Evolutionary conservation across 2,329 filamentous ascomycete genomes (phyloP).

Genomic region (Trichoderma hamatum): DNA sequence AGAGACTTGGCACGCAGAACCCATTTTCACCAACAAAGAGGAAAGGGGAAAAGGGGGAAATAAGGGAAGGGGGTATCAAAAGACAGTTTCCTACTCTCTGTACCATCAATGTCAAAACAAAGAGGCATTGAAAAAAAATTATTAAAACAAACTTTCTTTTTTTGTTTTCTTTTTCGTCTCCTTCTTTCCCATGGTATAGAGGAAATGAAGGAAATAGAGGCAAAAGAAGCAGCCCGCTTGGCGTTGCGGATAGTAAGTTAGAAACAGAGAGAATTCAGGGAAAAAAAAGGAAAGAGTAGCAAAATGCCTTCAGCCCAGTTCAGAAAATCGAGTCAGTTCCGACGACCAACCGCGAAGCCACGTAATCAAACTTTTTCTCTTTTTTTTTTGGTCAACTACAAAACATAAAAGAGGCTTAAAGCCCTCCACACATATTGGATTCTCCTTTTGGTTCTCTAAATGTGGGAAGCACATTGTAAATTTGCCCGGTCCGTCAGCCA

Average conservation of each 20-base stretch:
- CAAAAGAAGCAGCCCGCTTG: not conserved
- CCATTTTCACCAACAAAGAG: not conserved
- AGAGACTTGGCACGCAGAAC: not conserved
- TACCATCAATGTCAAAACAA: not conserved
- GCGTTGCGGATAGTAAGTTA: not conserved
- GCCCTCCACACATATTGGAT: slow-evolving; percentile 25
- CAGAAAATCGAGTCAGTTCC: slow-evolving; percentile 28
- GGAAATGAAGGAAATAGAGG: not conserved
- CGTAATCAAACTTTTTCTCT: slow-evolving; percentile 34
- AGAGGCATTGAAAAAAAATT: not conserved
- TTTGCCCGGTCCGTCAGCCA: slow-evolving; percentile 25
- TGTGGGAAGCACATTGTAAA: slow-evolving; percentile 15
- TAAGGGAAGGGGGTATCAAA: slow-evolving; percentile 1
- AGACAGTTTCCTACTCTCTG: not conserved
- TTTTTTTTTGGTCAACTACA: slow-evolving; percentile 34
- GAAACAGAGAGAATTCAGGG: not conserved
- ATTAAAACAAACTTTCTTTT: not conserved
- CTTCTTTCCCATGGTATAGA: not conserved
- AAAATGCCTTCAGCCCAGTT: slow-evolving; percentile 30
- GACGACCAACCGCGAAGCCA: slow-evolving; percentile 34
- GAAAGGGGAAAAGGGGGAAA: not conserved
- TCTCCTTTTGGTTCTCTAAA: slow-evolving; percentile 13
- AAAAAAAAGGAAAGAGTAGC: not conserved
- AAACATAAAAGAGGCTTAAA: slow-evolving; percentile 35
- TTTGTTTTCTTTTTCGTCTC: not conserved